A percentile compares a stretch with the other conserved stretches of the same genome.
These are phyloP conservation scores for Beauveria australis DNA, from an alignment of 2,329 filamentous ascomycete species.

Conservation along the genomic window DNA sequence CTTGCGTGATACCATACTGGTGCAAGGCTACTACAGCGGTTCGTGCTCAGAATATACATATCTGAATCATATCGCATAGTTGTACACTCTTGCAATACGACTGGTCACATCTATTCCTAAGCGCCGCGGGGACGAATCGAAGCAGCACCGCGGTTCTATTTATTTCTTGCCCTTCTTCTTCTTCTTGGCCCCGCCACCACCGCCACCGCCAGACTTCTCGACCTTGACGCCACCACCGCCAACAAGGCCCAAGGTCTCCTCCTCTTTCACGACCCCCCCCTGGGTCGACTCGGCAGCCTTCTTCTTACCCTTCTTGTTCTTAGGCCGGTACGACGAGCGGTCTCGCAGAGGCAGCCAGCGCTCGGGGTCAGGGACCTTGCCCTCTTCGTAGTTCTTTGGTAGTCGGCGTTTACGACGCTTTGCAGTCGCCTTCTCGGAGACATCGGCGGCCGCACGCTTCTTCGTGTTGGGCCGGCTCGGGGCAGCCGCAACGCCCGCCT, in stretches of 20 bases:
- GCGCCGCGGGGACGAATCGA: neutral
- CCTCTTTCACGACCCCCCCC: constrained; percentile 71
- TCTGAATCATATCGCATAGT: neutral
- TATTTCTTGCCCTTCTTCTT: constrained; percentile 48
- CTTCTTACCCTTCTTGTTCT: constrained; percentile 87
- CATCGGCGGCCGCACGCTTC: constrained; percentile 38
- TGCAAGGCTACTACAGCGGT: neutral
- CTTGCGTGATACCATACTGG: neutral
- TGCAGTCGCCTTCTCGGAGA: constrained; percentile 37
- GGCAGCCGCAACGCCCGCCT: constrained; percentile 50
- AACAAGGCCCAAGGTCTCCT: constrained; percentile 56
- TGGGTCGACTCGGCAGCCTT: constrained; percentile 72
- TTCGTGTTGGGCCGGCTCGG: constrained; percentile 30
- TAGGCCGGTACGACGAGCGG: constrained; percentile 78
- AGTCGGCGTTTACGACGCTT: constrained; percentile 54
- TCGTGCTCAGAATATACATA: neutral
- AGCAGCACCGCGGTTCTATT: constrained; percentile 25
- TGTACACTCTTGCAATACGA: neutral
- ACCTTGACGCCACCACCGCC: constrained; percentile 58
- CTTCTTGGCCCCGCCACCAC: constrained; percentile 39
- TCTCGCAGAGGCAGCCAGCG: constrained; percentile 89
- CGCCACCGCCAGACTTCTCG: constrained; percentile 40
- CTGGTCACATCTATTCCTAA: neutral
- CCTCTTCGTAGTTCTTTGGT: constrained; percentile 67
- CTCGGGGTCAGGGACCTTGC: constrained; percentile 79